Evolutionary conservation across 257 asterid species (phyloP).

Genomic region (Schizonepeta tenuifolia): DNA sequence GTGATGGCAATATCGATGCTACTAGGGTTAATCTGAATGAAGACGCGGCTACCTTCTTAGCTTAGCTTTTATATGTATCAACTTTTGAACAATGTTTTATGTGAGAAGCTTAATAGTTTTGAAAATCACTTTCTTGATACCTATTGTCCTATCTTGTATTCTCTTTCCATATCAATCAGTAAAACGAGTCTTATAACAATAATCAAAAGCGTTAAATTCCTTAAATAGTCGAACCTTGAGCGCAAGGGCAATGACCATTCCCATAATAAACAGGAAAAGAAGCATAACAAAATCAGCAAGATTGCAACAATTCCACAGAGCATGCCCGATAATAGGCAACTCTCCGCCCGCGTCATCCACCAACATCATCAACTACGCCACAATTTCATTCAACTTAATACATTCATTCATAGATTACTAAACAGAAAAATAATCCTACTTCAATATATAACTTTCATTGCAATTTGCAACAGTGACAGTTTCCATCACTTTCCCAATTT

Average conservation of each 20-base stretch:
- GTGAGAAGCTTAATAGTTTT: slow-evolving; percentile 75
- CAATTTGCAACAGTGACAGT: too few species aligned
- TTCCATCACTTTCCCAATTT: background rate
- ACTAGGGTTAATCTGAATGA: too few species aligned
- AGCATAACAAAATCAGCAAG: slow-evolving; percentile 95
- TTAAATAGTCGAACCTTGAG: slow-evolving; percentile 55
- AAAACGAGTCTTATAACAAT: background rate
- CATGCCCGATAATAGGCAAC: slow-evolving; percentile 75
- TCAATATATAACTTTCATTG: too few species aligned
- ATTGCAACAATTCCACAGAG: slow-evolving; percentile 86
- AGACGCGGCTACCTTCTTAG: too few species aligned
- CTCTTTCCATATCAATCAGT: slow-evolving; percentile 42
- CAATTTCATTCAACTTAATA: background rate
- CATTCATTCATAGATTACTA: background rate
- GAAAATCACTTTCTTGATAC: slow-evolving; percentile 57
- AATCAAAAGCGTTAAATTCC: background rate
- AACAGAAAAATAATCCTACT: too few species aligned
- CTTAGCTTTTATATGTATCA: too few species aligned
- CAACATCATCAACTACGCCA: slow-evolving; percentile 64
- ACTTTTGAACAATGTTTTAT: too few species aligned
- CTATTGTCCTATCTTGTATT: slow-evolving; percentile 49
- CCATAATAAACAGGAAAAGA: slow-evolving; percentile 75
- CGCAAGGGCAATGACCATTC: slow-evolving; percentile 79
- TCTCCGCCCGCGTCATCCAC: slow-evolving; percentile 89
- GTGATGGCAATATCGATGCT: too few species aligned